These are phyloP conservation scores for Cyclocybe aegerita DNA, from an alignment of 768 basidiomycete genomes.

Conservation along the genomic window DNA sequence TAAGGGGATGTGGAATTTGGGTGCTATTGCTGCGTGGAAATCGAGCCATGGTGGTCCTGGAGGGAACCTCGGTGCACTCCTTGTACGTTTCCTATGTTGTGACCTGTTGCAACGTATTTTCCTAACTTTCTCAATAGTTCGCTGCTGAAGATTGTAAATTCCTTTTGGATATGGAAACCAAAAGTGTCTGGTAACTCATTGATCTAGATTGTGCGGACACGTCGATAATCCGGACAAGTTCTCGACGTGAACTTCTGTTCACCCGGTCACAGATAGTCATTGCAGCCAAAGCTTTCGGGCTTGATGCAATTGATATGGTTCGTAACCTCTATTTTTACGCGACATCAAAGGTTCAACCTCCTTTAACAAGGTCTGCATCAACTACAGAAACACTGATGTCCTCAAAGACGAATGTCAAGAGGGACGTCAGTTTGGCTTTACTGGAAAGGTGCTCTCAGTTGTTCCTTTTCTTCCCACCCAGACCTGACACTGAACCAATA, in stretches of 20 bases:
- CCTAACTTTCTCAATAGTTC: slow-evolving; percentile 51
- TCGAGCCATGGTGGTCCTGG: slow-evolving; percentile 48
- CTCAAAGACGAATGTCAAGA: slow-evolving; percentile 77
- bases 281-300: slow-evolving; percentile 77
- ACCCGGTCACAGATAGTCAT: slow-evolving; percentile 82
- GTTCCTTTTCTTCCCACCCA: not conserved
- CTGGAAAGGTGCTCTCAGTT: slow-evolving; percentile 67
- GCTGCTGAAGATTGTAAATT: slow-evolving; percentile 86
- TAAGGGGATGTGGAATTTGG: slow-evolving; percentile 60
- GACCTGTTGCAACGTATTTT: not conserved
- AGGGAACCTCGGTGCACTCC: slow-evolving; percentile 58
- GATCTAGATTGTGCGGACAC: slow-evolving; percentile 84
- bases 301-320: slow-evolving; percentile 92
- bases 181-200: not conserved
- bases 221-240: slow-evolving; percentile 71
- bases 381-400: slow-evolving; percentile 72
- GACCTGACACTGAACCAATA: slow-evolving; percentile 23
- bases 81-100: slow-evolving; percentile 44
- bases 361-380: slow-evolving; percentile 70
- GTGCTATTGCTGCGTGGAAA: slow-evolving; percentile 71
- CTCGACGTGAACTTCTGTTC: slow-evolving; percentile 76
- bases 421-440: slow-evolving; percentile 80
- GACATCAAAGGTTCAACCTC: not conserved
- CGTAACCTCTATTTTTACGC: slow-evolving; percentile 1
- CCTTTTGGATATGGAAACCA: not conserved